Conservation (phyloP, 164 flowering plant genomes). For the Vitis labrusca region DNA sequence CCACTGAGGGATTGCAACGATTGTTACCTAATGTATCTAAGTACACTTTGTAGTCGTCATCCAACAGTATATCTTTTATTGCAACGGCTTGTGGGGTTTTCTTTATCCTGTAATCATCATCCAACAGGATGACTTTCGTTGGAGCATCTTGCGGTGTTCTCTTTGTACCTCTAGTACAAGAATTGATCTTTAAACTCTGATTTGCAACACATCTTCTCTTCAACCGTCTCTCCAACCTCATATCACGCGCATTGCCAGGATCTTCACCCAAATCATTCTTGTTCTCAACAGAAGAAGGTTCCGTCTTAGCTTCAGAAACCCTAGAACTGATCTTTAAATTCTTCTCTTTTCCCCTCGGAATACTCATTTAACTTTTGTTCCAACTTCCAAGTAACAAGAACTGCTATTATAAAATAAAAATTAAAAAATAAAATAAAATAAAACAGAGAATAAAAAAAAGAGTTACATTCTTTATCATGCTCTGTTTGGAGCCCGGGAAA, state of each 20-base stretch:
- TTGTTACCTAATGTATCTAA: not conserved
- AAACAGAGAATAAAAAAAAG: no score
- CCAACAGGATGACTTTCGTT: not conserved
- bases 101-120: not conserved
- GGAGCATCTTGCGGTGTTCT: not conserved
- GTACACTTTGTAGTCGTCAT: slow-evolving; percentile 17
- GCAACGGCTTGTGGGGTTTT: not conserved
- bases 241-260: not conserved
- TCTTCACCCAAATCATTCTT: not conserved
- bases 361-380: no score
- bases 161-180: not conserved
- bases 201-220: slow-evolving; percentile 9
- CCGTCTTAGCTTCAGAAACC: not conserved
- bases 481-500: no score
- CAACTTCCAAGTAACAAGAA: no score
- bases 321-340: not conserved
- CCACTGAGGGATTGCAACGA: no score
- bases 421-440: no score
- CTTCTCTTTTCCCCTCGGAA: not conserved
- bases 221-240: slow-evolving; percentile 5
- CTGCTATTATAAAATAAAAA: no score
- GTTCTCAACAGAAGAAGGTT: no score
- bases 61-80: not conserved
- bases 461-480: no score
- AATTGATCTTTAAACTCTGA: not conserved